Evolutionary conservation across 345 rosid species (phyloP).

Genomic region (Stellera chamaejasme): DNA sequence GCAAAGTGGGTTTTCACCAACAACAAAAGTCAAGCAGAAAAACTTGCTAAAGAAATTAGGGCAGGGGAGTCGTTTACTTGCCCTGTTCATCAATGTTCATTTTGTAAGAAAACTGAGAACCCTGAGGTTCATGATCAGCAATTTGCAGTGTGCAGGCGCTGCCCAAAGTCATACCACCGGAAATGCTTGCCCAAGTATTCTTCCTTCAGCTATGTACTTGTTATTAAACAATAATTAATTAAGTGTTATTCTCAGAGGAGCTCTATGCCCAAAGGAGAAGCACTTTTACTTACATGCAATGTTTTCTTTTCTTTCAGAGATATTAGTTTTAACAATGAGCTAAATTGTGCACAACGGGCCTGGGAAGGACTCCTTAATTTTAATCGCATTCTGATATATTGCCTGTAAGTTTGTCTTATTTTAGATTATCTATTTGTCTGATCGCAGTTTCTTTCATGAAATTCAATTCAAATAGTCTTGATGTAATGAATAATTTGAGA

Average conservation of each 20-base stretch:
- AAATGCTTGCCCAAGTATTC: constrained; percentile 61
- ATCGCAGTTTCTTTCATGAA: too few species aligned
- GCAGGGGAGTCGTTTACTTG: constrained; percentile 52
- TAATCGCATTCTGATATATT: constrained; percentile 52
- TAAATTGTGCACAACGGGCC: constrained; percentile 32
- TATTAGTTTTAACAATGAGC: constrained; percentile 25
- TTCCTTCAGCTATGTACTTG: constrained; percentile 2
- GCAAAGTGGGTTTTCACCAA: constrained; percentile 36
- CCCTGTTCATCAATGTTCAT: constrained; percentile 53
- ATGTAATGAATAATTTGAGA: not conserved
- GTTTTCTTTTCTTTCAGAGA: constrained; percentile 29
- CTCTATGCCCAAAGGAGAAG: too few species aligned
- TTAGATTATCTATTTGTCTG: not conserved
- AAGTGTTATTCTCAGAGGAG: too few species aligned
- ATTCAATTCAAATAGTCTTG: too few species aligned
- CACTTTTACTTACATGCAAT: not conserved
- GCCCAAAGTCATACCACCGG: constrained; percentile 66
- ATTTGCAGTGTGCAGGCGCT: constrained; percentile 69
- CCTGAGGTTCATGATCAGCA: constrained; percentile 30
- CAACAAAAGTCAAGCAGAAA: constrained; percentile 30
- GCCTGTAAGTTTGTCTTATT: constrained; percentile 41
- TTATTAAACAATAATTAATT: not conserved
- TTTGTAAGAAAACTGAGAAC: constrained; percentile 44
- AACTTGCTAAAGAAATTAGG: constrained; percentile 29
- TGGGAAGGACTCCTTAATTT: constrained; percentile 49